Base-by-base conservation (phyloP, 1,139 yeast species). In the Blastobotrys indianensis region DNA sequence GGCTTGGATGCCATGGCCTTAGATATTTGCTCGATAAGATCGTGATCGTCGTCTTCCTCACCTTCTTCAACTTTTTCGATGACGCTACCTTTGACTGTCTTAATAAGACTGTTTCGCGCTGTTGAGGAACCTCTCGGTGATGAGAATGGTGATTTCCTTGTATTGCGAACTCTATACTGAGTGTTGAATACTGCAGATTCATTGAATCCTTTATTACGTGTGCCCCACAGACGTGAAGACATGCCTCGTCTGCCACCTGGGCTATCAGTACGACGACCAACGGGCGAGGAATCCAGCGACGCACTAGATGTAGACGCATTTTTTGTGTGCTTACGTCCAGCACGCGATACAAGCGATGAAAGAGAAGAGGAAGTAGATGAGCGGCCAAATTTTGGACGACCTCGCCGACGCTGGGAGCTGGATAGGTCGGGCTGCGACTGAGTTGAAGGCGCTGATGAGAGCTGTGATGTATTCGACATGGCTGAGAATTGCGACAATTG, bases 401-500 rank as follows among this genome's bases (percentile, higher is more conserved):
- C 31, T 13, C 39, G 39, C 28, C 13, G 17, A 17, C 15, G 32
- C 16, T 17, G 16, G 12, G 32, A n/a, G 33, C 33, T 13, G 5
- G 33, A 31, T 4, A 31, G 33, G 8, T 13, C 33, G 5, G 33
- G 12, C 15, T n/a, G 15, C 12, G 33, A n/a, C 12, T 31, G 12
- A n/a, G 15, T n/a, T 13, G 33, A 31, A 9, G 15, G 35, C 4
- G 23, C 35, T 6, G 40, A 20, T 4, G 25, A 20, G 25, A 37
- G 39, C 23, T 52, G 56, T 2, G 63, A 59, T 4, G 46, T 37
- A 31, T 54, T 55, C 6, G 61, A 57, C 4, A 55, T 48, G 16
- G 51, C 41, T 1, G 64, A 61, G 65, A 66, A 69, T 54, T 80
- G 84, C 43, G 85, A 79, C 35, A 75, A 57, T 43, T 74, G 77